Evolutionary conservation across 768 basidiomycete species (phyloP).

Genomic region (Tylopilus felleus): DNA sequence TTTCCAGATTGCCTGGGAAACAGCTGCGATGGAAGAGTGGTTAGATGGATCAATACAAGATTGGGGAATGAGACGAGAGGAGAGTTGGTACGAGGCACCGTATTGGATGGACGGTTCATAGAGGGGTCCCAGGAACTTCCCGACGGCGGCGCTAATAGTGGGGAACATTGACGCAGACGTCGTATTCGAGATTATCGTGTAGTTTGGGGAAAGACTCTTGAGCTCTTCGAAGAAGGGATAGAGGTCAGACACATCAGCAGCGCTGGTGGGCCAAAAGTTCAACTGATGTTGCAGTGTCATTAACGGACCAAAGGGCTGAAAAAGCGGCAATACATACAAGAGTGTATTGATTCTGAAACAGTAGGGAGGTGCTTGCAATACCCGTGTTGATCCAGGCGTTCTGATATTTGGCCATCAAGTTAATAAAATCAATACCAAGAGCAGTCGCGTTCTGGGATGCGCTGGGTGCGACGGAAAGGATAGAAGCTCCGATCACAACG

Average conservation of each 20-base stretch:
- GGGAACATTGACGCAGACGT: slow-evolving; percentile 15
- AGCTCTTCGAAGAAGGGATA: slow-evolving; percentile 19
- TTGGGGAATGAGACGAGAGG: slow-evolving; percentile 21
- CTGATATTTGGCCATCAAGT: slow-evolving; percentile 17
- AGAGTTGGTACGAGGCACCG: slow-evolving; percentile 10
- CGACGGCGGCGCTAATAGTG: slow-evolving; percentile 6
- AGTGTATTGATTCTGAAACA: slow-evolving; percentile 6
- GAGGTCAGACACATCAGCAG: slow-evolving; percentile 5
- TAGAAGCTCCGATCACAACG: slow-evolving; percentile 10
- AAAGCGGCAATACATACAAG: slow-evolving; percentile 10
- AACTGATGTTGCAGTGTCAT: background rate
- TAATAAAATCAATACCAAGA: slow-evolving; percentile 20
- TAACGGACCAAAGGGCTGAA: background rate
- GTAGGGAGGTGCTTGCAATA: background rate
- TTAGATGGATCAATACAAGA: slow-evolving; percentile 12
- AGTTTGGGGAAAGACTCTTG: slow-evolving; percentile 4
- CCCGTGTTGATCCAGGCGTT: slow-evolving; percentile 11
- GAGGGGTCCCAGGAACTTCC: slow-evolving; percentile 4
- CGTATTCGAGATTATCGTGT: slow-evolving; percentile 13
- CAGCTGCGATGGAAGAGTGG: slow-evolving; percentile 10
- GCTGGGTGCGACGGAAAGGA: slow-evolving; percentile 10
- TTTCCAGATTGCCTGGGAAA: slow-evolving; percentile 17
- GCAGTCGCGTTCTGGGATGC: slow-evolving; percentile 5
- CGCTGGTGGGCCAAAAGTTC: slow-evolving; percentile 13
- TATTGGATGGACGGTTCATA: slow-evolving; percentile 10